Base-by-base conservation (phyloP, 2,329 filamentous ascomycete genomes). In the Scolecobasidium constrictum region DNA sequence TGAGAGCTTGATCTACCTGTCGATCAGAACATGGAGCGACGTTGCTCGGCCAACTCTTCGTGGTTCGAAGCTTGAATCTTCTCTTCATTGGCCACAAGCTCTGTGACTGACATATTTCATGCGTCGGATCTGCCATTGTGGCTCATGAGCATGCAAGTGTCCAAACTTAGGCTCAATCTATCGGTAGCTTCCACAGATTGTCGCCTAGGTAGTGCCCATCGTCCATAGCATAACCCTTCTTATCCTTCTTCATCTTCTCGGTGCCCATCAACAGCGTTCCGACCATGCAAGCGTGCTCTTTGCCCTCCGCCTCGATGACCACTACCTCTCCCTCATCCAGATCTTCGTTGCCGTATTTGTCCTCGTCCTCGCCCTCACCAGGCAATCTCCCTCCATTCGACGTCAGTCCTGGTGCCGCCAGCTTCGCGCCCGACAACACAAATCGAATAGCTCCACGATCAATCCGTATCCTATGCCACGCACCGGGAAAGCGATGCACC, bases 361-460 rank as follows among this genome's bases (percentile, higher is more conserved):
- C 65, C 15, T 60, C 60, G 43, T 55, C 55, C 16, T 65, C 61
- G 13, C 59, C 61, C 4, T 63, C 58, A 22, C 61, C 58, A 0
- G 92, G 92, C 54, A 98, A 64, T 38, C 84, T 63, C 0, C 92
- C 92, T 0, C 92, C 92, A 0, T 78, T 65, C 16, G 79, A 86
- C 20, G 92, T 98, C 53, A 98, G 64, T 0, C 92, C 92, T 0
- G 92, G 92, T 2, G 87, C 90, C 92, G 98, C 98, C 49, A 98
- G 79, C 12, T 90, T 86, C 1, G 92, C 92, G 35, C 92, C 92
- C 1, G 80, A 85, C 2, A 98, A 76, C 19, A 98, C 90, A 66
- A 98, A 98, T 47, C 92, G 85, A 57, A 98, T 96, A 4, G 92
- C 92, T 48, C 92, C 92, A 39, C 92, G 78, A 63, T 98, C 92